Percentiles rank a stretch among this genome's conserved stretches.
These are phyloP conservation scores for Lactarius sanguifluus DNA, from an alignment of 768 basidiomycete species.

Conservation along the genomic window DNA sequence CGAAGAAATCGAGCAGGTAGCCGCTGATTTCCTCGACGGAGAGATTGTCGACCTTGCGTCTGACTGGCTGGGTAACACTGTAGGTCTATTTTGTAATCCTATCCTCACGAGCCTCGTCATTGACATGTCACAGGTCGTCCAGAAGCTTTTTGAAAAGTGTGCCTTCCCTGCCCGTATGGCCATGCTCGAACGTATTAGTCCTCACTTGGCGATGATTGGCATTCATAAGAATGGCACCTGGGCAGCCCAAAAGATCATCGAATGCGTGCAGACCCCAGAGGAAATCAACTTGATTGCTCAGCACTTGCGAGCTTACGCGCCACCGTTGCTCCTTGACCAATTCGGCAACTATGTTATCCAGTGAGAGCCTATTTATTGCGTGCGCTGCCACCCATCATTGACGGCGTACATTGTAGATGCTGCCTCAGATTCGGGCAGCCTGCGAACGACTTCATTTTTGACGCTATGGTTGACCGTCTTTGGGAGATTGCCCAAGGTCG, in stretches of 20 bases:
- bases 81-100: constrained; percentile 37
- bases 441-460: constrained; percentile 93
- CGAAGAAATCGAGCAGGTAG: constrained; percentile 89
- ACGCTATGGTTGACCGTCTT: constrained; percentile 95
- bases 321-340: constrained; percentile 91
- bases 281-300: constrained; percentile 83
- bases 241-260: constrained; percentile 99
- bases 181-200: constrained; percentile 92
- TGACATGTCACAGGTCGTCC: constrained; percentile 65
- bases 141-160: constrained; percentile 94
- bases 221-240: constrained; percentile 99
- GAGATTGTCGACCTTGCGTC: constrained; percentile 95
- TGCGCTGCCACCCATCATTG: constrained; percentile 8
- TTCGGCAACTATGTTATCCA: constrained; percentile 93
- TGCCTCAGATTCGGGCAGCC: constrained; percentile 90
- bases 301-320: constrained; percentile 87
- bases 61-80: constrained; percentile 98
- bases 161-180: constrained; percentile 73
- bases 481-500: constrained; percentile 99
- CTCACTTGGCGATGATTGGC: constrained; percentile 95
- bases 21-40: constrained; percentile 86
- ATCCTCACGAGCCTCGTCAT: constrained; percentile 5
- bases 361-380: constrained; percentile 46
- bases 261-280: constrained; percentile 85
- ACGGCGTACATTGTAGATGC: constrained; percentile 49